These are phyloP conservation scores for Nigrospora osmanthi DNA, from an alignment of 2,329 filamentous ascomycete genomes.

Conservation along the genomic window DNA sequence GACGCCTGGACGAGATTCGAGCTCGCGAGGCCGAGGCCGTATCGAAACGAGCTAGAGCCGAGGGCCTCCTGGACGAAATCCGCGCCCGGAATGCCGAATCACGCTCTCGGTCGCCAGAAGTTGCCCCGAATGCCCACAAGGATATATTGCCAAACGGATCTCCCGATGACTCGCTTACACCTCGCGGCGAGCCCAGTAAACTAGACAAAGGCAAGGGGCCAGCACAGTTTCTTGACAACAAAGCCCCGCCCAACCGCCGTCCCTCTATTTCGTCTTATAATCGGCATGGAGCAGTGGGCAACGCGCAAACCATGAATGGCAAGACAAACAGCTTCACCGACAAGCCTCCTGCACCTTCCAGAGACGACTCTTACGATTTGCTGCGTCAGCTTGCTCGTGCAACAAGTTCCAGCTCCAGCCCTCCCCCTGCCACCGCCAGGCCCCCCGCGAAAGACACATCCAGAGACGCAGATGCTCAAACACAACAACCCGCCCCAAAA, in stretches of 20 bases:
- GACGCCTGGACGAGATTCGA: slow-evolving; percentile 41
- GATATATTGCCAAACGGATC: not conserved
- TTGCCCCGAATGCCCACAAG: not conserved
- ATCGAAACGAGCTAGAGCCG: slow-evolving; percentile 39
- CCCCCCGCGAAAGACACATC: no score
- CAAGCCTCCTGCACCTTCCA: slow-evolving; percentile 7
- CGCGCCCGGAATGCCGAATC: slow-evolving; percentile 37
- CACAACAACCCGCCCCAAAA: no score
- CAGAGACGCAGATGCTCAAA: no score
- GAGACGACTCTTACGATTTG: slow-evolving; percentile 38
- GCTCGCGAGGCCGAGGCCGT: slow-evolving; percentile 33
- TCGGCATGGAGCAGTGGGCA: no score
- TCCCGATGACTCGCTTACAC: not conserved
- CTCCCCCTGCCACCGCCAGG: slow-evolving; percentile 3
- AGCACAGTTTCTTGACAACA: no score
- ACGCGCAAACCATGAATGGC: no score
- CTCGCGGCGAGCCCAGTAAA: no score
- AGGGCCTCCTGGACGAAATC: slow-evolving; percentile 43
- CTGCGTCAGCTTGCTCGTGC: slow-evolving; percentile 40
- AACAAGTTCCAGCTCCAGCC: slow-evolving; percentile 34
- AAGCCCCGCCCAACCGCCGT: no score
- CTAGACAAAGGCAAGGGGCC: no score
- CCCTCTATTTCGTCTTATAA: no score
- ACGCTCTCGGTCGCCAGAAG: slow-evolving; percentile 31
- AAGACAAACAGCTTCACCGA: no score